These are phyloP conservation scores for Coccomyxa subellipsoidea DNA, from an alignment of 163 green algal genomes.

Conservation along the genomic window DNA sequence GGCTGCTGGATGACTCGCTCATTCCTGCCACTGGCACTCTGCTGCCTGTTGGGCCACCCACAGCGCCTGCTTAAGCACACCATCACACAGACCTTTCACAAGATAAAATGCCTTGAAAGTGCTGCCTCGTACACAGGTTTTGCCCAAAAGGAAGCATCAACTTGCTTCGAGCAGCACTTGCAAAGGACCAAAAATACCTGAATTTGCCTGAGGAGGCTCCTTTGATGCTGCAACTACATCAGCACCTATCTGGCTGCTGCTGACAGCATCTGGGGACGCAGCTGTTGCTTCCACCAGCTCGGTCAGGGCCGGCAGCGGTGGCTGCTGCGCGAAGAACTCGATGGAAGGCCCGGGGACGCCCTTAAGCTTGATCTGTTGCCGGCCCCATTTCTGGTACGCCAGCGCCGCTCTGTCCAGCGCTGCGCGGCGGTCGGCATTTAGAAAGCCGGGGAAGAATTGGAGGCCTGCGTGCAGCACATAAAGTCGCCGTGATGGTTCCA, in stretches of 20 bases:
- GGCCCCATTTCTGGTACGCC: not conserved
- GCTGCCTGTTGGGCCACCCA: no score
- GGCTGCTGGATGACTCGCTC: no score
- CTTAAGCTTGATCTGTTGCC: constrained; percentile 12
- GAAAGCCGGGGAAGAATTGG: constrained; percentile 36
- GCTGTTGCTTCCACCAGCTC: not conserved
- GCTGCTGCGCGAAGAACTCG: not conserved
- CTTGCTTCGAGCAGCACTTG: no score
- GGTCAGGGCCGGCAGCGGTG: not conserved
- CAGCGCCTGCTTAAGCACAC: no score
- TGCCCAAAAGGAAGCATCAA: no score
- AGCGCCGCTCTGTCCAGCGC: constrained; percentile 27
- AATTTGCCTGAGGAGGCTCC: no score
- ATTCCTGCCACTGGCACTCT: no score
- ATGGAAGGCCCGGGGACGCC: not conserved
- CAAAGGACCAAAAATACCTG: no score
- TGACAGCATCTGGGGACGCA: not conserved
- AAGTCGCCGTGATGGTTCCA: not conserved
- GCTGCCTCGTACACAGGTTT: no score
- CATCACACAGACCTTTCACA: no score
- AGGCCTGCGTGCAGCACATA: constrained; percentile 17
- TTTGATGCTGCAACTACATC: not conserved
- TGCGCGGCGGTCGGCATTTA: constrained; percentile 19
- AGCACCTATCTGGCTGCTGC: not conserved
- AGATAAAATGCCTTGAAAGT: no score